Conservation (phyloP, 176 grass and related monocot genomes). For the Oryza glaberrima region DNA sequence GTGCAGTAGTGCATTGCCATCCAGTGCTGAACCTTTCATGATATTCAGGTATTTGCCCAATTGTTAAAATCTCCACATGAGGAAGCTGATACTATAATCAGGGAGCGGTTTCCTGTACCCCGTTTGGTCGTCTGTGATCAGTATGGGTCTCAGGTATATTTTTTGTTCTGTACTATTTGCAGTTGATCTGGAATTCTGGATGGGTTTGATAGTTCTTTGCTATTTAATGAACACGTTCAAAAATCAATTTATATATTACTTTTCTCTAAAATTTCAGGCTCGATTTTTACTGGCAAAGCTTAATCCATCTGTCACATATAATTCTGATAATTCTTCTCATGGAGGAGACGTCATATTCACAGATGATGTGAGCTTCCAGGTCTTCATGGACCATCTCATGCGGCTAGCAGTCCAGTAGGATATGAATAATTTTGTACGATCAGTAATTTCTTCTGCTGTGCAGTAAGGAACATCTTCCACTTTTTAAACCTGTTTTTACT, state of each 20-base stretch:
- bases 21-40: slow-evolving; percentile 21
- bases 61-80: slow-evolving; percentile 81
- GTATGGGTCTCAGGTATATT: slow-evolving; percentile 79
- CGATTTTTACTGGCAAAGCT: slow-evolving; percentile 89
- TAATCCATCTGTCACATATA: slow-evolving; percentile 89
- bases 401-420: slow-evolving; percentile 73
- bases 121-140: slow-evolving; percentile 91
- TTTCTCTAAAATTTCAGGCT: slow-evolving; percentile 52
- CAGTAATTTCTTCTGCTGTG: slow-evolving; percentile 26
- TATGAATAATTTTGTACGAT: slow-evolving; percentile 38
- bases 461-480: slow-evolving; percentile 19
- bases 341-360: slow-evolving; percentile 87
- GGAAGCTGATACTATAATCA: slow-evolving; percentile 76
- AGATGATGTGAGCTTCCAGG: slow-evolving; percentile 86
- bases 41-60: slow-evolving; percentile 71
- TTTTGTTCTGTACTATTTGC: not conserved
- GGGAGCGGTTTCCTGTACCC: slow-evolving; percentile 89
- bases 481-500: not conserved
- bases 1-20: slow-evolving; percentile 8
- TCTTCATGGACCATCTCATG: slow-evolving; percentile 92
- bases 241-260: not conserved
- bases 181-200: not conserved
- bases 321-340: slow-evolving; percentile 57
- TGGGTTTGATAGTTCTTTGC: slow-evolving; percentile 10
- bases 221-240: slow-evolving; percentile 1